Evolutionary conservation across 768 basidiomycete genomes (phyloP).

Genomic region (Polyporus arcularius): DNA sequence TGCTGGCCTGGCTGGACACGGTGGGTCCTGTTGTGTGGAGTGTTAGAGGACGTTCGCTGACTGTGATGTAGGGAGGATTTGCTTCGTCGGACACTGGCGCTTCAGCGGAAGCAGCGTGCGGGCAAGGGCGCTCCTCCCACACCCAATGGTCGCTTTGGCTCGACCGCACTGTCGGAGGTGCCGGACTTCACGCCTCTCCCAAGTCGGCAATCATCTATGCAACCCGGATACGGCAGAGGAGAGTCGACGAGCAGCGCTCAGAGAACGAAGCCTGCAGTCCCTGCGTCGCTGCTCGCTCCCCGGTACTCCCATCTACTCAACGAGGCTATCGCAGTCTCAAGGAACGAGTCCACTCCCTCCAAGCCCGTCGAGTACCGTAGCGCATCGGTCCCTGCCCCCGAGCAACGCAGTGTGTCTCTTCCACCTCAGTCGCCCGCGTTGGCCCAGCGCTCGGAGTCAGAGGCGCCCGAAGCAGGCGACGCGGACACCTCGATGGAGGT

Average conservation of each 20-base stretch:
- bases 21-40: slow-evolving; percentile 39
- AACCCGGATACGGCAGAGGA: slow-evolving; percentile 6
- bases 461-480: background rate
- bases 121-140: slow-evolving; percentile 61
- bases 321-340: slow-evolving; percentile 46
- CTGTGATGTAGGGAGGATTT: slow-evolving; percentile 47
- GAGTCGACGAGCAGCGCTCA: slow-evolving; percentile 35
- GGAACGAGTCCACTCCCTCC: slow-evolving; percentile 10
- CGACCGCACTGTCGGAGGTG: slow-evolving; percentile 32
- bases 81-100: slow-evolving; percentile 49
- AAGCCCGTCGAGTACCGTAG: slow-evolving; percentile 16
- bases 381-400: slow-evolving; percentile 7
- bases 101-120: slow-evolving; percentile 60
- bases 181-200: slow-evolving; percentile 55
- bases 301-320: slow-evolving; percentile 60
- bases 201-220: slow-evolving; percentile 22
- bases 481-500: background rate
- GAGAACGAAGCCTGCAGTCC: slow-evolving; percentile 32
- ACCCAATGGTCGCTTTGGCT: slow-evolving; percentile 38
- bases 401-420: background rate
- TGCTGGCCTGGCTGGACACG: slow-evolving; percentile 51
- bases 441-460: background rate
- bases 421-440: background rate
- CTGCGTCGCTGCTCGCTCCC: slow-evolving; percentile 49
- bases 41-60: background rate